Percentiles rank a stretch among this genome's conserved stretches.
Conservation (phyloP, 441 rosid species). For the Rhodomyrtus psidioides region DNA sequence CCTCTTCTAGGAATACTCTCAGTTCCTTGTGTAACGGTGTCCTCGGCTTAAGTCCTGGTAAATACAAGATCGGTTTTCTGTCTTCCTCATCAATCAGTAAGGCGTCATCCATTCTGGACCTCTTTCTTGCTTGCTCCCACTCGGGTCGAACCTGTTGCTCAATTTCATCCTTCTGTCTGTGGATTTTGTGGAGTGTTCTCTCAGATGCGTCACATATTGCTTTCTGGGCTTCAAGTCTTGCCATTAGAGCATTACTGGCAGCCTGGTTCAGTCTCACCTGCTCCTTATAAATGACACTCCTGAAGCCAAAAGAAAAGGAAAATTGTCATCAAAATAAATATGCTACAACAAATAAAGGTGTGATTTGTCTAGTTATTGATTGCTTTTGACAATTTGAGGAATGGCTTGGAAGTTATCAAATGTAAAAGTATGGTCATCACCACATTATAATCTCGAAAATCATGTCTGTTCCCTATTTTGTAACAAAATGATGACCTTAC, state of each 20-base stretch:
- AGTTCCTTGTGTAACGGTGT: slow-evolving; percentile 57
- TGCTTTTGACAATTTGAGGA: background rate
- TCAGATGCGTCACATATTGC: slow-evolving; percentile 80
- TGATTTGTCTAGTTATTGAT: background rate
- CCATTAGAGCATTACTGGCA: slow-evolving; percentile 71
- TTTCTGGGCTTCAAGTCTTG: slow-evolving; percentile 88
- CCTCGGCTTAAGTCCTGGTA: slow-evolving; percentile 54
- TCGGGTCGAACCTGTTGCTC: slow-evolving; percentile 70
- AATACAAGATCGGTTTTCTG: slow-evolving; percentile 36
- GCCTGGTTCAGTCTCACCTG: slow-evolving; percentile 88
- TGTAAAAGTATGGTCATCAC: background rate
- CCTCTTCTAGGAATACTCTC: slow-evolving; percentile 56
- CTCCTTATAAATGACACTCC: slow-evolving; percentile 93
- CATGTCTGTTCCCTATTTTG: background rate
- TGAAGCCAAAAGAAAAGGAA: slow-evolving; percentile 17
- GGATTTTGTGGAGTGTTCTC: slow-evolving; percentile 78
- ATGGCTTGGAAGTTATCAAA: background rate
- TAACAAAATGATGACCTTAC: background rate
- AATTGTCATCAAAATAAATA: background rate
- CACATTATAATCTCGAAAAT: background rate
- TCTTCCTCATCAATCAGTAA: slow-evolving; percentile 32
- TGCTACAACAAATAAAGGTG: background rate
- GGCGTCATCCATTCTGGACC: slow-evolving; percentile 52
- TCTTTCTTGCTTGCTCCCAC: slow-evolving; percentile 71
- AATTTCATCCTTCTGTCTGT: slow-evolving; percentile 67